Evolutionary conservation across 2,329 filamentous ascomycete genomes (phyloP).

Genomic region (Coniochaeta pulveracea): DNA sequence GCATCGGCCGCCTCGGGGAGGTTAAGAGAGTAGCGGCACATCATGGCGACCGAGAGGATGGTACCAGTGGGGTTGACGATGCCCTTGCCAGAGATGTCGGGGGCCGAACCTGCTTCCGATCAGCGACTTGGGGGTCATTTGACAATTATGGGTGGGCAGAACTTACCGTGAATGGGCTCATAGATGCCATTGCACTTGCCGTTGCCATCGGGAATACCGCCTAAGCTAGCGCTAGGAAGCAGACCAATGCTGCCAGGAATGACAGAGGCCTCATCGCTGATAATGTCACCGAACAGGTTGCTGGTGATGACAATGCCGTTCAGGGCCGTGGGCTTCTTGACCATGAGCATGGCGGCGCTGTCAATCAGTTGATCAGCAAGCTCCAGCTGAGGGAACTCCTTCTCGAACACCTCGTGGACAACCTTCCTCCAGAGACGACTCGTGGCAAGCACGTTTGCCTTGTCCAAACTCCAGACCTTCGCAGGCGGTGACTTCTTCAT

Average conservation of each 20-base stretch:
- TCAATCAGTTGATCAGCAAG: conserved; percentile 88
- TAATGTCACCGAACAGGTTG: conserved; percentile 94
- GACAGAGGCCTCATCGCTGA: conserved; percentile 87
- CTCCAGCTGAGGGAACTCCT: conserved; percentile 80
- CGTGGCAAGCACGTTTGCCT: conserved; percentile 92
- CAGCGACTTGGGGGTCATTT: no score
- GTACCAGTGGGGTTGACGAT: conserved; percentile 89
- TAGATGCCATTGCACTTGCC: conserved; percentile 86
- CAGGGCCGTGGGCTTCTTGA: conserved; percentile 80
- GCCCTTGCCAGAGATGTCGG: conserved; percentile 84
- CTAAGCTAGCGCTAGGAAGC: conserved; percentile 77
- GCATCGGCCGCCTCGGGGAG: conserved; percentile 65
- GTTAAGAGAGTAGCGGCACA: conserved; percentile 85
- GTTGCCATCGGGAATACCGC: conserved; percentile 77
- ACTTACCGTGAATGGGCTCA: conserved; percentile 86
- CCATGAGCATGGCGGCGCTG: conserved; percentile 93
- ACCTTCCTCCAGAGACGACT: conserved; percentile 82
- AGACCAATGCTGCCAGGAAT: conserved; percentile 87
- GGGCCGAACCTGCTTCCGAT: conserved; percentile 57
- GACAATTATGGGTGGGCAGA: not conserved
- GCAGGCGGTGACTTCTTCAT: conserved; percentile 64
- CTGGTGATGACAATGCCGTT: conserved; percentile 89
- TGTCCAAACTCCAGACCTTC: conserved; percentile 80
- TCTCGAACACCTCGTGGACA: conserved; percentile 71
- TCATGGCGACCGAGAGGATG: conserved; percentile 87